phyloP scores from a whole-genome alignment of 2,329 filamentous ascomycete species.

The Fusarium sp. region DNA sequence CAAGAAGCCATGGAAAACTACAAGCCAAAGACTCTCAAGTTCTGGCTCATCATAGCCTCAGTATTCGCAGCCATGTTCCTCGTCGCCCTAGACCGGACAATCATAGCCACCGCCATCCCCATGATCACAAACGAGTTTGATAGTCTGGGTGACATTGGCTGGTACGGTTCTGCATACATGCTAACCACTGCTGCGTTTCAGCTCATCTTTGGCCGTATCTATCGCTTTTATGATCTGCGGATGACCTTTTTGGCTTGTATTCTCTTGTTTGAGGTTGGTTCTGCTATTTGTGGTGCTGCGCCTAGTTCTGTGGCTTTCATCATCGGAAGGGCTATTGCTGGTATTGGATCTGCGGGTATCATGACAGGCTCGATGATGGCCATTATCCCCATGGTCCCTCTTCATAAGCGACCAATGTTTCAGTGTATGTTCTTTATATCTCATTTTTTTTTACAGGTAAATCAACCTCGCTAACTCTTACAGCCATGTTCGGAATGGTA shows the following conservation, averaged over 20 bases:
- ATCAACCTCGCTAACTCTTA: constrained; percentile 17
- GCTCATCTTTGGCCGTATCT: constrained; percentile 64
- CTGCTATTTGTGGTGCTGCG: constrained; percentile 64
- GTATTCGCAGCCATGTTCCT: constrained; percentile 67
- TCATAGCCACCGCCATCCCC: constrained; percentile 65
- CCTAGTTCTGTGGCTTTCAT: constrained; percentile 66
- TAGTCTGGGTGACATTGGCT: constrained; percentile 69
- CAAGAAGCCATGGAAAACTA: constrained; percentile 55
- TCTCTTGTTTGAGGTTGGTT: constrained; percentile 65
- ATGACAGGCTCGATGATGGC: constrained; percentile 67
- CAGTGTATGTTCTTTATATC: constrained; percentile 50
- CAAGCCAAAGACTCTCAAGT: constrained; percentile 62
- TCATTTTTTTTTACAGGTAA: neutral
- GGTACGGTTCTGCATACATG: constrained; percentile 72
- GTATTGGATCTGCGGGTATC: constrained; percentile 66
- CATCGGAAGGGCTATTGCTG: constrained; percentile 66
- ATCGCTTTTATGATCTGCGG: constrained; percentile 64
- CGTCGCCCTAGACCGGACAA: constrained; percentile 68
- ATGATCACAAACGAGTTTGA: constrained; percentile 67
- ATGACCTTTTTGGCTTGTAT: constrained; percentile 59
- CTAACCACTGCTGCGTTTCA: constrained; percentile 67
- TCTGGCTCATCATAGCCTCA: constrained; percentile 66
- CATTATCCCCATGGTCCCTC: constrained; percentile 67
- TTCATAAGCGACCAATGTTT: constrained; percentile 69
- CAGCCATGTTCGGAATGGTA: constrained; percentile 63